Percentiles rank a stretch among this genome's conserved stretches.
phyloP scores from a whole-genome alignment of 1,284 basidiomycete genomes.

The Heliocybe sulcata region DNA sequence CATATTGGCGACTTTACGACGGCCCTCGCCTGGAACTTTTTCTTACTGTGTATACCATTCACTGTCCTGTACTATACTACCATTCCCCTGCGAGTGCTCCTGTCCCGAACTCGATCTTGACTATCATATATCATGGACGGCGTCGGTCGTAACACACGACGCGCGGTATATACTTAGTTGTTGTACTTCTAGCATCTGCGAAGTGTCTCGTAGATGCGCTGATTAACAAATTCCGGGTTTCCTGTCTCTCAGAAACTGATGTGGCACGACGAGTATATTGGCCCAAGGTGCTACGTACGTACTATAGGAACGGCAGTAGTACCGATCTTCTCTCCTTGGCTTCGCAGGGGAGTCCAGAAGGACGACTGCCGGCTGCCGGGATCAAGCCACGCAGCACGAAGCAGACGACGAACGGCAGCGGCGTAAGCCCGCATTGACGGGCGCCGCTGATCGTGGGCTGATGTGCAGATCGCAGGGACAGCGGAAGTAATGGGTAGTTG shows the following conservation, averaged over 20 bases:
- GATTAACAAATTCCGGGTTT: neutral
- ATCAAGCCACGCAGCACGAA: neutral
- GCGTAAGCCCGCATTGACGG: neutral
- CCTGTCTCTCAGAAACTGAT: neutral
- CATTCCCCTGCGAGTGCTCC: neutral
- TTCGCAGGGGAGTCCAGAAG: neutral
- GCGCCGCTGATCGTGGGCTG: neutral
- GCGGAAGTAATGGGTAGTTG: too few relatives aligned
- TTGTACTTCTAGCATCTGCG: neutral
- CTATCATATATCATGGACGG: neutral
- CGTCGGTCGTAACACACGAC: neutral
- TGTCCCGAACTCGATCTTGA: neutral
- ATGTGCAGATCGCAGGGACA: neutral
- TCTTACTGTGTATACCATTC: neutral
- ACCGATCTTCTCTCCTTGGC: neutral
- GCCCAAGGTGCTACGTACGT: too few relatives aligned
- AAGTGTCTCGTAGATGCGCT: neutral
- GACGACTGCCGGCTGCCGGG: too few relatives aligned
- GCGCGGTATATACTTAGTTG: neutral
- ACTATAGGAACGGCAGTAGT: too few relatives aligned
- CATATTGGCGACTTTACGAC: constrained; percentile 1
- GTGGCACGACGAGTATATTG: too few relatives aligned
- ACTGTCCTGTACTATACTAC: neutral
- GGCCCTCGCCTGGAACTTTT: neutral
- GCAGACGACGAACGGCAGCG: neutral